Evolutionary conservation across 2,329 filamentous ascomycete species (phyloP).

Genomic region (Phaeosphaeria sp.): DNA sequence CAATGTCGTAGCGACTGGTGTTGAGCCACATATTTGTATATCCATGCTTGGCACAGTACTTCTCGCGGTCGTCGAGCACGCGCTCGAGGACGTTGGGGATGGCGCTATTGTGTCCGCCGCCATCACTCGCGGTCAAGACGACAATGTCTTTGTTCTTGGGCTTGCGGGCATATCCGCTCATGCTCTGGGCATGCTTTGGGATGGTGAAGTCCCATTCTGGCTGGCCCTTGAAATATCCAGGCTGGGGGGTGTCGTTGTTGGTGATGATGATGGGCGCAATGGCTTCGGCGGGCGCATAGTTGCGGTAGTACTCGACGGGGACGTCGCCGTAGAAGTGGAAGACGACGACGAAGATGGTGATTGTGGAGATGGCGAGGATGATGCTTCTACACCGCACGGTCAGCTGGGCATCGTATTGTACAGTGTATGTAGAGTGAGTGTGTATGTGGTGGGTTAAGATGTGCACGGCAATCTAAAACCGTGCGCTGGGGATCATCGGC

Average conservation of each 20-base stretch:
- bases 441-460: neutral
- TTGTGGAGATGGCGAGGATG: conserved; percentile 22
- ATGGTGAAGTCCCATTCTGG: conserved; percentile 42
- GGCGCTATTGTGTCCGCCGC: conserved; percentile 50
- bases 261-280: conserved; percentile 16
- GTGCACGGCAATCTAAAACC: neutral
- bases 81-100: conserved; percentile 47
- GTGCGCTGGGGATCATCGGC: neutral
- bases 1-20: conserved; percentile 49
- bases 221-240: conserved; percentile 39
- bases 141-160: conserved; percentile 46
- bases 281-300: conserved; percentile 27
- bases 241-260: conserved; percentile 34
- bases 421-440: neutral
- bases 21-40: conserved; percentile 51
- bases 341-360: conserved; percentile 28
- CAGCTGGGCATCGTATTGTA: neutral
- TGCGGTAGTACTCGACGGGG: conserved; percentile 33
- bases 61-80: conserved; percentile 43
- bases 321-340: conserved; percentile 35
- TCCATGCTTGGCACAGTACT: conserved; percentile 46
- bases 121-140: conserved; percentile 50
- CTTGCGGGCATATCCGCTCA: conserved; percentile 36
- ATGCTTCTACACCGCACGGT: conserved; percentile 20
- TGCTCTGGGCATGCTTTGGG: conserved; percentile 31